A percentile compares a stretch with the other conserved stretches of the same genome.
Evolutionary conservation across 345 rosid species (phyloP).

Genomic region (Eucalyptus sp.): DNA sequence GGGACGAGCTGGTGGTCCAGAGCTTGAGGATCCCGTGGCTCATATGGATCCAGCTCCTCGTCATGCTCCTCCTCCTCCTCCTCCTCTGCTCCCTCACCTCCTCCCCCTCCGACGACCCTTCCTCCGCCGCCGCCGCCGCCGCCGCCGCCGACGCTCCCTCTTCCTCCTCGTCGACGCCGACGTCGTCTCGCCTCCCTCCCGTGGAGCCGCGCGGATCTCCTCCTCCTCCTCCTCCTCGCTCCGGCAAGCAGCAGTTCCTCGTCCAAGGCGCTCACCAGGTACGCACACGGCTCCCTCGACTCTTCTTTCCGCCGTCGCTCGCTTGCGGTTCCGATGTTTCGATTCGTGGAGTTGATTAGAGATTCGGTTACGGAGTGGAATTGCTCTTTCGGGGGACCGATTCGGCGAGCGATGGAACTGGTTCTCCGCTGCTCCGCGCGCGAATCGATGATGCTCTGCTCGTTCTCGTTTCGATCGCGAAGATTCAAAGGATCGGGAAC

Average conservation of each 20-base stretch:
- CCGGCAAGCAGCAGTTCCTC: not conserved
- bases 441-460: not conserved
- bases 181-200: not conserved
- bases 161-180: conserved; percentile 5
- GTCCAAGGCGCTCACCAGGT: not conserved
- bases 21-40: conserved; percentile 65
- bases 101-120: not conserved
- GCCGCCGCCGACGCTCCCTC: not conserved
- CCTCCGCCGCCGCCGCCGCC: not conserved
- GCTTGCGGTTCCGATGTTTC: not conserved
- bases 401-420: not conserved
- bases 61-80: conserved; percentile 53
- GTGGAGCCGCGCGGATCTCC: not conserved
- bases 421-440: not conserved
- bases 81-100: conserved; percentile 39
- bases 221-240: not conserved
- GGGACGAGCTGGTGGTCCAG: conserved; percentile 40
- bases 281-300: not conserved
- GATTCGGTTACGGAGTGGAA: not conserved
- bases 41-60: conserved; percentile 63
- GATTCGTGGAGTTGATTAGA: not conserved
- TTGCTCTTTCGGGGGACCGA: too few relatives aligned
- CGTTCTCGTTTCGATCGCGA: not conserved
- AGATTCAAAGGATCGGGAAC: not conserved
- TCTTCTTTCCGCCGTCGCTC: not conserved